A percentile compares a stretch with the other conserved stretches of the same genome.
Conservation (phyloP, 164 flowering plant species). For the Sedum album region DNA sequence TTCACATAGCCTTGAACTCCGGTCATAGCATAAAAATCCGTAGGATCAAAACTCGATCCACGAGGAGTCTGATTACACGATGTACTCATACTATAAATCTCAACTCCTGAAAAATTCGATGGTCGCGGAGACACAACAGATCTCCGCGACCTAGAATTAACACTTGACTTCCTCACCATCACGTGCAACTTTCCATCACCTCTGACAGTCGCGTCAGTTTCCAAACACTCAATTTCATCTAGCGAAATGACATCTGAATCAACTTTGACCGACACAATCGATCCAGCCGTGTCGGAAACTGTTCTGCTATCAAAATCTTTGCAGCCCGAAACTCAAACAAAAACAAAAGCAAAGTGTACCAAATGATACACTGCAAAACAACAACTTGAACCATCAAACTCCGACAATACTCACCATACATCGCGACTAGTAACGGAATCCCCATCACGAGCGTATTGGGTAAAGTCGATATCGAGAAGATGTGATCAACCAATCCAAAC, state of each 20-base stretch:
- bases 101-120: conserved; percentile 63
- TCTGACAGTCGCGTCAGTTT: conserved; percentile 55
- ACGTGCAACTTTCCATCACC: conserved; percentile 64
- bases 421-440: conserved; percentile 51
- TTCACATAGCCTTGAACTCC: conserved; percentile 40
- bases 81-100: conserved; percentile 51
- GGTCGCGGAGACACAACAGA: conserved; percentile 46
- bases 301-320: conserved; percentile 53
- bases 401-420: conserved; percentile 49
- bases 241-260: conserved; percentile 62
- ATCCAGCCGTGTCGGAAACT: conserved; percentile 60
- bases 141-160: conserved; percentile 35
- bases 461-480: conserved; percentile 52
- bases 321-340: conserved; percentile 66
- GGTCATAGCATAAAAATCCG: conserved; percentile 62
- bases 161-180: conserved; percentile 51
- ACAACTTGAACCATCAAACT: conserved; percentile 58
- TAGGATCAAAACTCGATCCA: conserved; percentile 50
- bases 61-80: conserved; percentile 48
- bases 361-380: conserved; percentile 60
- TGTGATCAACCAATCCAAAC: conserved; percentile 65
- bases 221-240: conserved; percentile 50
- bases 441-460: conserved; percentile 71
- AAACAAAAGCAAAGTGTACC: conserved; percentile 61
- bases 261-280: conserved; percentile 61